Conservation (phyloP, 768 basidiomycete species). For the Austroboletus eburneus region DNA sequence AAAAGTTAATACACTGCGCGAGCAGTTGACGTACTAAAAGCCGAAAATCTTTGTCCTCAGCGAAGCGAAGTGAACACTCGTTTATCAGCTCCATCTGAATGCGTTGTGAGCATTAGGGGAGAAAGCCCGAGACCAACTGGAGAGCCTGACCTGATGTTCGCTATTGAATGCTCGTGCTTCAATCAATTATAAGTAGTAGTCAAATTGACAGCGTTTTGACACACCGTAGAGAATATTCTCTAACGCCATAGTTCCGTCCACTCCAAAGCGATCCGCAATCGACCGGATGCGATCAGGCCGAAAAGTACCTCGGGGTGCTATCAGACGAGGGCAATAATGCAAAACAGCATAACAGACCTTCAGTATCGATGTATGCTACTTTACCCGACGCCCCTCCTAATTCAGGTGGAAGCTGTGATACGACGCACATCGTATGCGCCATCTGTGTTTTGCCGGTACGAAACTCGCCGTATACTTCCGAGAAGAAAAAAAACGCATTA, state of each 20-base stretch:
- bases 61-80: slow-evolving; percentile 82
- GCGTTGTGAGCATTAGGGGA: slow-evolving; percentile 5
- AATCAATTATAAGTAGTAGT: slow-evolving; percentile 8
- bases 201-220: slow-evolving; percentile 1
- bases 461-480: slow-evolving; percentile 88
- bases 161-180: slow-evolving; percentile 87
- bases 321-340: slow-evolving; percentile 17
- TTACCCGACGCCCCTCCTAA: slow-evolving; percentile 90
- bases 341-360: slow-evolving; percentile 41
- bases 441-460: slow-evolving; percentile 95
- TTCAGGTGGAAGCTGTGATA: slow-evolving; percentile 84
- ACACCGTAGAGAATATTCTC: slow-evolving; percentile 91
- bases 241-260: slow-evolving; percentile 81
- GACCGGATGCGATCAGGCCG: slow-evolving; percentile 89
- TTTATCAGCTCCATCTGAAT: slow-evolving; percentile 86
- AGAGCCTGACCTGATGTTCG: slow-evolving; percentile 71
- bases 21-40: slow-evolving; percentile 47
- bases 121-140: background rate
- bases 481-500: slow-evolving; percentile 3
- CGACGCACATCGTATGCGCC: slow-evolving; percentile 91
- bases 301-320: slow-evolving; percentile 67
- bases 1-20: background rate
- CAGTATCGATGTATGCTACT: slow-evolving; percentile 91
- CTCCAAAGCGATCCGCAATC: slow-evolving; percentile 90
- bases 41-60: slow-evolving; percentile 83